phyloP scores from a whole-genome alignment of 1,284 basidiomycete genomes.

The Trametes hirsuta region DNA sequence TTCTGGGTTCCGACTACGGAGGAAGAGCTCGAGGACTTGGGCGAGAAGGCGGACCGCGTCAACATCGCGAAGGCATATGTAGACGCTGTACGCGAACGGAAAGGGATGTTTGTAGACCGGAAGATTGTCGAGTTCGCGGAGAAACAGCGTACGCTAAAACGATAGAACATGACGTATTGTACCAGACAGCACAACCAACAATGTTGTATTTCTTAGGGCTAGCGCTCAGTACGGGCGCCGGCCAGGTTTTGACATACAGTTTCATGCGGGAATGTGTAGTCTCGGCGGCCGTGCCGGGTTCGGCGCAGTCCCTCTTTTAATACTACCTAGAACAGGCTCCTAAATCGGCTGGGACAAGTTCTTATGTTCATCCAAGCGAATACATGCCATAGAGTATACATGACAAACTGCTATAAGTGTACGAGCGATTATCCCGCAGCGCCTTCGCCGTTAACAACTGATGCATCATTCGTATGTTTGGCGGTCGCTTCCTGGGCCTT shows the following conservation, averaged over 20 bases:
- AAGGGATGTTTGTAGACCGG: constrained; percentile 93
- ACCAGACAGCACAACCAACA: background rate
- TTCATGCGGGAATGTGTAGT: no score
- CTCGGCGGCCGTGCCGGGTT: no score
- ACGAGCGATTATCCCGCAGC: background rate
- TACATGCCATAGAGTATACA: no score
- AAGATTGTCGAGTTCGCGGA: constrained; percentile 95
- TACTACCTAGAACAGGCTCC: no score
- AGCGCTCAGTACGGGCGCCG: no score
- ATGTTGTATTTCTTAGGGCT: no score
- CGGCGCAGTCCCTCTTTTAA: no score
- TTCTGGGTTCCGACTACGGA: constrained; percentile 99
- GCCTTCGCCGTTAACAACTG: background rate
- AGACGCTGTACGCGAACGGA: constrained; percentile 89
- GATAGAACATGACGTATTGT: constrained; percentile 43
- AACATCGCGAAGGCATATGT: constrained; percentile 97
- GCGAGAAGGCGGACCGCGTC: constrained; percentile 91
- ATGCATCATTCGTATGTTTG: background rate
- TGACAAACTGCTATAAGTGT: no score
- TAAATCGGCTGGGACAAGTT: no score
- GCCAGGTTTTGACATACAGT: no score
- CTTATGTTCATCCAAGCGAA: no score
- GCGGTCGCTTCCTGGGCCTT: constrained; percentile 53
- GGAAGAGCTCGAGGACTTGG: constrained; percentile 96
- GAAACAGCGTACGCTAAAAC: constrained; percentile 95